phyloP scores from a whole-genome alignment of 2,329 filamentous ascomycete species.

The Lachnellula hyalina region DNA sequence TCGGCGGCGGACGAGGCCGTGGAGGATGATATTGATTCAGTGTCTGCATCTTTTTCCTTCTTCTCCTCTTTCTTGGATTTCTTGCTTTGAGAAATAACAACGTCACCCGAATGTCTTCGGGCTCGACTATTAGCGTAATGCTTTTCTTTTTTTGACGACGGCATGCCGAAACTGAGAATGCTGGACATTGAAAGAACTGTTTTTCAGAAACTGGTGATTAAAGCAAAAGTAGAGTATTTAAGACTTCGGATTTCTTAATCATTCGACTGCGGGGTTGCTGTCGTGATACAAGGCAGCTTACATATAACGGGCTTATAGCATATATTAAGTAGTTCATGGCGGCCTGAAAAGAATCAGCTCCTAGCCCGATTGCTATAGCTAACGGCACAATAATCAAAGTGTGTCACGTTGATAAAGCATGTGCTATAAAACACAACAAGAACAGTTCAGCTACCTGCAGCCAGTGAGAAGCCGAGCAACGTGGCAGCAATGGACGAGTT shows the following conservation, averaged over 20 bases:
- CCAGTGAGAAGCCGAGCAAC: conserved; percentile 8
- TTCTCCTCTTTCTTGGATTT: conserved; percentile 21
- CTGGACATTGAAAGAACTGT: conserved; percentile 7
- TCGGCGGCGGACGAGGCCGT: conserved; percentile 10
- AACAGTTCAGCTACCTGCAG: conserved; percentile 6
- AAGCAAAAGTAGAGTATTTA: not conserved
- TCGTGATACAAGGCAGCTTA: conserved; percentile 2
- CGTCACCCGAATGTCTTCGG: conserved; percentile 17
- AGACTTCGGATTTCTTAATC: not conserved
- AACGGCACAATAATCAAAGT: conserved; percentile 4
- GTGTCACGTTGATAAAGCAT: conserved; percentile 5
- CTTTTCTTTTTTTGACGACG: conserved; percentile 25
- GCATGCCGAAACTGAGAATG: conserved; percentile 16
- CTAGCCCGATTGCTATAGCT: conserved; percentile 4
- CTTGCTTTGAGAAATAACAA: conserved; percentile 17
- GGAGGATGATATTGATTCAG: conserved; percentile 18
- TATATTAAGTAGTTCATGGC: not conserved
- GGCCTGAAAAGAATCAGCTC: not conserved
- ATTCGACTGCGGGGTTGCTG: conserved; percentile 5
- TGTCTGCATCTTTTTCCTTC: conserved; percentile 25
- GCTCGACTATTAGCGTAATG: conserved; percentile 22
- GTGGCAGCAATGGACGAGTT: conserved; percentile 18
- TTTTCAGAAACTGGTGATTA: not conserved
- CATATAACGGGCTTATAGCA: not conserved
- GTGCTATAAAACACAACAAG: conserved; percentile 2